These are phyloP conservation scores for Tritrichomonas foetus DNA, from an alignment of 208 protist species.

Conservation along the genomic window DNA sequence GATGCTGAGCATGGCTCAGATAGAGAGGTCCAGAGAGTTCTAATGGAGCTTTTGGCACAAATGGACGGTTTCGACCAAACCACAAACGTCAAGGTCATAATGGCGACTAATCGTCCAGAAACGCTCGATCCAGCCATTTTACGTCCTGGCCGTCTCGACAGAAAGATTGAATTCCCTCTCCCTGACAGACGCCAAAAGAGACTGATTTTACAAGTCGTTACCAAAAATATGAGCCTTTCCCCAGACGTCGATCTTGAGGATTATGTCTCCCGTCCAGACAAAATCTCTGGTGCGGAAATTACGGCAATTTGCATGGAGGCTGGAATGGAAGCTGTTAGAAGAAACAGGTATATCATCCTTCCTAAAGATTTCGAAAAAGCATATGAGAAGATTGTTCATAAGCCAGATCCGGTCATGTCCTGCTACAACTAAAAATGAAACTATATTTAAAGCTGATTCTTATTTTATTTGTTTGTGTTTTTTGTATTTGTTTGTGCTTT, in stretches of 20 bases:
- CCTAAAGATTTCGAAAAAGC: constrained; percentile 88
- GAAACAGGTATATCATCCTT: constrained; percentile 97
- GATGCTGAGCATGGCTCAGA: constrained; percentile 80
- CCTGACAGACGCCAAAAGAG: constrained; percentile 96
- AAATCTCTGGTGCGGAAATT: constrained; percentile 95
- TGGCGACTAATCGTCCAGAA: constrained; percentile 59
- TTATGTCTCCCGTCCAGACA: constrained; percentile 84
- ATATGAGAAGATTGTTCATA: constrained; percentile 69
- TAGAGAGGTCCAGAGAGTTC: constrained; percentile 96
- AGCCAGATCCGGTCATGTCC: constrained; percentile 24
- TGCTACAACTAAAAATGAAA: not conserved
- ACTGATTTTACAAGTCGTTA: constrained; percentile 96
- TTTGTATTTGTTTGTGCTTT: no score
- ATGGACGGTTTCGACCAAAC: constrained; percentile 98
- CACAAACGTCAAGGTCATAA: constrained; percentile 84
- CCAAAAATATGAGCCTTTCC: constrained; percentile 93
- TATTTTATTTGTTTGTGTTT: no score
- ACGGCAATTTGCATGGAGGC: constrained; percentile 89
- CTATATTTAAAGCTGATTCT: no score
- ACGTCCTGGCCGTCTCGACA: constrained; percentile 79
- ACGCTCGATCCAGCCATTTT: constrained; percentile 32
- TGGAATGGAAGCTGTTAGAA: constrained; percentile 98
- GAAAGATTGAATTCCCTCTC: constrained; percentile 94
- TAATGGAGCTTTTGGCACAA: constrained; percentile 99
- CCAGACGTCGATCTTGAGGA: constrained; percentile 89